Evolutionary conservation across 768 basidiomycete genomes (phyloP).

Genomic region (Rhodocollybia butyracea): DNA sequence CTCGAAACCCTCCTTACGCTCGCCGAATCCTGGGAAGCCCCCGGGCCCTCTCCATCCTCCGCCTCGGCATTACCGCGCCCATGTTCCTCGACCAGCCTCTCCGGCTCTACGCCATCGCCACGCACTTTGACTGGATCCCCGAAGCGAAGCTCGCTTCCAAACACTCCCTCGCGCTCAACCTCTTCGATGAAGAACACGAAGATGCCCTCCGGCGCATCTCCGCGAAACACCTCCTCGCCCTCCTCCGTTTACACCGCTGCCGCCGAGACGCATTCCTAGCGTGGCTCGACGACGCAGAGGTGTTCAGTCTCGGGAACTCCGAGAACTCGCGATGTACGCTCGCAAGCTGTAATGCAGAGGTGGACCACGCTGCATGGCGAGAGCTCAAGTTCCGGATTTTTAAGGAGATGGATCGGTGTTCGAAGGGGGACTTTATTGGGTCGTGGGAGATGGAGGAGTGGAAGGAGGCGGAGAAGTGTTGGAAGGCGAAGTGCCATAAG

Average conservation of each 20-base stretch:
- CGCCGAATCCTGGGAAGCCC: constrained; percentile 44
- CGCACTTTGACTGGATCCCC: constrained; percentile 40
- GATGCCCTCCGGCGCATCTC: constrained; percentile 34
- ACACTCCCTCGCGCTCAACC: constrained; percentile 35
- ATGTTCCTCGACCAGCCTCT: constrained; percentile 41
- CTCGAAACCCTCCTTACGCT: constrained; percentile 35
- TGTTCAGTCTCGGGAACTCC: constrained; percentile 37
- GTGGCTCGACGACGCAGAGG: constrained; percentile 29
- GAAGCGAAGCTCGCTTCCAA: constrained; percentile 41
- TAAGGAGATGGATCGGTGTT: constrained; percentile 35
- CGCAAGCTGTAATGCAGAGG: constrained; percentile 28
- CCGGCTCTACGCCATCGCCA: constrained; percentile 45
- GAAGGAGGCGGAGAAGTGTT: constrained; percentile 37
- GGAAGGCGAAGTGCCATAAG: constrained; percentile 15
- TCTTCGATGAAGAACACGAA: constrained; percentile 32
- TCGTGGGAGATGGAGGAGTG: constrained; percentile 40
- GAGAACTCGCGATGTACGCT: constrained; percentile 25
- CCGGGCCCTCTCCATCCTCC: constrained; percentile 39
- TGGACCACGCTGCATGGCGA: constrained; percentile 37
- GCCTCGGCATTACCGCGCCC: constrained; percentile 37
- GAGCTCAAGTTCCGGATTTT: constrained; percentile 37
- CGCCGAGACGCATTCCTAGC: constrained; percentile 35
- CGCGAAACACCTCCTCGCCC: constrained; percentile 29
- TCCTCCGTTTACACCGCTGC: constrained; percentile 38
- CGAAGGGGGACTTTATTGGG: constrained; percentile 34